Conservation (phyloP, 2,329 filamentous ascomycete genomes). For the Fusarium ambrosium region DNA sequence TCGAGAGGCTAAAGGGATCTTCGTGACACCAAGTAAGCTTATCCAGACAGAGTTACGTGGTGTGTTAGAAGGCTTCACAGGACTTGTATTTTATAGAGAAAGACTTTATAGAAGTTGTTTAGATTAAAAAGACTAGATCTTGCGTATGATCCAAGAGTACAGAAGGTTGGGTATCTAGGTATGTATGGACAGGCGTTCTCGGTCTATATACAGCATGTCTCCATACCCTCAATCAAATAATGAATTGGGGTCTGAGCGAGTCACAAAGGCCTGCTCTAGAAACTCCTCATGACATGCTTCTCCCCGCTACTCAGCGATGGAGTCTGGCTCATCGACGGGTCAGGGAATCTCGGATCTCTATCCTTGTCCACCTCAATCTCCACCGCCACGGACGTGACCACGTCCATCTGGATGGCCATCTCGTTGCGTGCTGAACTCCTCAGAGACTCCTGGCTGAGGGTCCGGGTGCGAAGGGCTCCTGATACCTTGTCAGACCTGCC, state of each 20-base stretch:
- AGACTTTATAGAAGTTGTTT: not conserved
- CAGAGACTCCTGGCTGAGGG: conserved; percentile 48
- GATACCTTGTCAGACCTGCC: conserved; percentile 8
- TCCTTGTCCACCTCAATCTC: conserved; percentile 50
- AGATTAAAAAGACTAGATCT: not conserved
- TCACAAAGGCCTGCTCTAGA: conserved; percentile 1
- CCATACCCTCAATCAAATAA: conserved; percentile 2
- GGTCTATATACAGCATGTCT: conserved; percentile 7
- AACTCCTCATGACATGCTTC: conserved; percentile 15
- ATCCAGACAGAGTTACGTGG: not conserved
- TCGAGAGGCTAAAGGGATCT: conserved; percentile 51
- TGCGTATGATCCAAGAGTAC: not conserved
- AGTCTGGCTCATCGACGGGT: conserved; percentile 36
- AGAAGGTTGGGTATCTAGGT: conserved; percentile 2
- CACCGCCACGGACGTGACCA: conserved; percentile 56
- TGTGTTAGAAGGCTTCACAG: not conserved
- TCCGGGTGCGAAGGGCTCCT: conserved; percentile 14
- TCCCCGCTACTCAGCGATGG: conserved; percentile 40
- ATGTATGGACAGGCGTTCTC: not conserved
- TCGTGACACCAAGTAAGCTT: conserved; percentile 9
- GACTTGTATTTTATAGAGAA: not conserved
- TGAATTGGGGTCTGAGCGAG: not conserved
- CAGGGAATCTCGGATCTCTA: conserved; percentile 39
- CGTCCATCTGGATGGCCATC: conserved; percentile 57
- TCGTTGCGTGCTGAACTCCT: conserved; percentile 41